Evolutionary conservation across 176 grass and related monocot genomes (phyloP), one percentile per base, ranked within the genome.

Genomic region (Secale cereale): DNA sequence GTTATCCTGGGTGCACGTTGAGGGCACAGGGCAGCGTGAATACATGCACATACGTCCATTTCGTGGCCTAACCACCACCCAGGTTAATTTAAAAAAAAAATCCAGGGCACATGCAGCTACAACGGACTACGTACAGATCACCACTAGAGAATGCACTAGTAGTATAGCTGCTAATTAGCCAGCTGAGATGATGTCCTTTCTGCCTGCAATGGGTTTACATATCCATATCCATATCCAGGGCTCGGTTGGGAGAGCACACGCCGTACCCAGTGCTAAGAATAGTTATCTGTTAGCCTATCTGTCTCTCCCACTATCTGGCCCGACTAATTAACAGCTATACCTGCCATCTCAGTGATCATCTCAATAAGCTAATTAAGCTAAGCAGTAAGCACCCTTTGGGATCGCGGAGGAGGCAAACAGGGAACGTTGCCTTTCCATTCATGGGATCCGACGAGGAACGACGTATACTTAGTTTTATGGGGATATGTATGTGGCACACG

Each of bases 231-330:
- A 41, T 41, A 41, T 41, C 39, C 39, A 41, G 40, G 40, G 11
- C 40, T 12, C 40, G 40, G 11, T 52, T 75, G 16, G 72, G 43
- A 17, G 16, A 12, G 72, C 43, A 43, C 6, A 52, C 72, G 8
- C 43, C 8, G 26, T 75, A 75, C 26, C 11, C 72, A 20, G 54
- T 20, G 1, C 14, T 0, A 52, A 57, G 7, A 22, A 57, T 57
- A 22, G 54, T 57, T 57, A 57, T 57, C 2, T 2, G 54, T 22
- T 57, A 57, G 22, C 28, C 27, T 4, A 45, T 31, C 26, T 50
- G 3, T 50, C 45, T 52, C 72, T 75, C 72, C 72, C 72, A 75
- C 45, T 75, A 75, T 75, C 43, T 75, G 72, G 72, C 43, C 8
- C 16, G 27, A 29, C 45, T 17, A 16, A 31, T 17, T 46, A 74